phyloP scores from a whole-genome alignment of 169 alveolate species.

The Plasmodium malariae region DNA sequence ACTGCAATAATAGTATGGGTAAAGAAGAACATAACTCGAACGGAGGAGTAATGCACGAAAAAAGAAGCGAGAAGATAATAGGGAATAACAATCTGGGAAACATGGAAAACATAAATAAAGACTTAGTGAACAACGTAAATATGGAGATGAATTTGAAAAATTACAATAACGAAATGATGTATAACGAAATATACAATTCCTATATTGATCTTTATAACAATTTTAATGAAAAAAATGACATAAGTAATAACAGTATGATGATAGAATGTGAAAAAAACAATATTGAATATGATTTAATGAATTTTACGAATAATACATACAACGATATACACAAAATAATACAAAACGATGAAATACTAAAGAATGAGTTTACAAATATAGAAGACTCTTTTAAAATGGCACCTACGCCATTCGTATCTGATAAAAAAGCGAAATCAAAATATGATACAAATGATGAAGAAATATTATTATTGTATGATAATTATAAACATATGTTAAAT shows the following conservation, averaged over 20 bases:
- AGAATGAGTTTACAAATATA: constrained; percentile 39
- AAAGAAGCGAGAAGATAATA: neutral
- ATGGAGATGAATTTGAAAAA: constrained; percentile 5
- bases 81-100: neutral
- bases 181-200: constrained; percentile 7
- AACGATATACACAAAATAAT: constrained; percentile 55
- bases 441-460: constrained; percentile 13
- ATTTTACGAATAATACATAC: constrained; percentile 49
- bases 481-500: constrained; percentile 21
- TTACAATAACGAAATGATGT: constrained; percentile 31
- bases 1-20: neutral
- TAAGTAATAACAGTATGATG: neutral
- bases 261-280: constrained; percentile 7
- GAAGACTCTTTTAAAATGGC: constrained; percentile 32
- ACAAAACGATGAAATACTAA: constrained; percentile 56
- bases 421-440: constrained; percentile 12
- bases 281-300: constrained; percentile 38
- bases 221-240: neutral
- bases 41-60: neutral
- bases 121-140: neutral
- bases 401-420: neutral
- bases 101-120: constrained; percentile 5
- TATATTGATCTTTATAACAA: constrained; percentile 1
- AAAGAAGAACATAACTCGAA: neutral
- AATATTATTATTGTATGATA: constrained; percentile 23